phyloP scores from a whole-genome alignment of 139 green algal species.

The Cymbomonas tetramitiformis region DNA sequence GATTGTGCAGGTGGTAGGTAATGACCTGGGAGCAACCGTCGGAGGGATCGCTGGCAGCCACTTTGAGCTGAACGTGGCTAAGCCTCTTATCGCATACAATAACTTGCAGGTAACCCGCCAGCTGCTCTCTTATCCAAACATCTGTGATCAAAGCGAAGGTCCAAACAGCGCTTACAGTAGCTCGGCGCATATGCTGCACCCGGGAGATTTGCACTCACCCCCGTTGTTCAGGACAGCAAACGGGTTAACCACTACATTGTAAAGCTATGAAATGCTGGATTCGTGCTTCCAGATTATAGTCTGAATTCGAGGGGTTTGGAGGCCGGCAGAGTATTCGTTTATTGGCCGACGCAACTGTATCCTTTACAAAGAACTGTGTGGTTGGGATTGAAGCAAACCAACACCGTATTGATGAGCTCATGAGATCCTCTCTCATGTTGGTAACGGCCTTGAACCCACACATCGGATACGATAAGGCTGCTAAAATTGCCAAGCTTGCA shows the following conservation, averaged over 20 bases:
- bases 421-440: conserved; percentile 87
- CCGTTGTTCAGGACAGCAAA: no score
- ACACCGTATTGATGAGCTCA: conserved; percentile 53
- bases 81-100: conserved; percentile 43
- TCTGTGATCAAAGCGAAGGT: no score
- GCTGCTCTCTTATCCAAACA: no score
- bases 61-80: conserved; percentile 94
- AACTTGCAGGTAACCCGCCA: no score
- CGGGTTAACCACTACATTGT: no score
- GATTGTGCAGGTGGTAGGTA: conserved; percentile 78
- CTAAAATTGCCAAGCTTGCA: conserved; percentile 81
- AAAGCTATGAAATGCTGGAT: no score
- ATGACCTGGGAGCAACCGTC: conserved; percentile 60
- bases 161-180: no score
- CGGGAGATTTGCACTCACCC: no score
- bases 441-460: conserved; percentile 82
- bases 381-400: conserved; percentile 62
- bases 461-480: conserved; percentile 89
- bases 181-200: no score
- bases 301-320: no score
- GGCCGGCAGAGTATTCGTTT: conserved; percentile 33
- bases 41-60: conserved; percentile 57
- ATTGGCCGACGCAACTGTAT: conserved; percentile 56
- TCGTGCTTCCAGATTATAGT: no score
- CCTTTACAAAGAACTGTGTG: conserved; percentile 70